phyloP scores from a whole-genome alignment of 805 yeast genomes.

The Isabelozyma gotoi region DNA sequence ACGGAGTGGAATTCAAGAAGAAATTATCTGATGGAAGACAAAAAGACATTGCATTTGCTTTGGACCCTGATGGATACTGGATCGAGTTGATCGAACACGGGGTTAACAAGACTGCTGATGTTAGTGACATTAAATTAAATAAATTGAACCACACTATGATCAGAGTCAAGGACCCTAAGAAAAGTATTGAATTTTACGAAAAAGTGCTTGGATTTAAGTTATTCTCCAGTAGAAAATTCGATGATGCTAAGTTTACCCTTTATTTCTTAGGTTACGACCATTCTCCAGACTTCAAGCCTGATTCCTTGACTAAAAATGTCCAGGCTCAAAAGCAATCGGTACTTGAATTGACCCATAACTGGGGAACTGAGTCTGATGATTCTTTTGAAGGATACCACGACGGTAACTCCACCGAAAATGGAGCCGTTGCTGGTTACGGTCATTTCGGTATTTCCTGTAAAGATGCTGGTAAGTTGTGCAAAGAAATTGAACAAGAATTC shows the following conservation, averaged over 20 bases:
- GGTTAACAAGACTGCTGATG: constrained; percentile 37
- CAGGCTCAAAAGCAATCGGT: constrained; percentile 61
- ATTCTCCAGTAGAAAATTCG: constrained; percentile 53
- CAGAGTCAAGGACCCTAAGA: constrained; percentile 80
- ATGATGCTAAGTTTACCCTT: constrained; percentile 75
- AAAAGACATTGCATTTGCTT: constrained; percentile 87
- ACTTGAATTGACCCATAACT: constrained; percentile 89
- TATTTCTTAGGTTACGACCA: constrained; percentile 81
- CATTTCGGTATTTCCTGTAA: constrained; percentile 76
- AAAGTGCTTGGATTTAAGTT: constrained; percentile 81
- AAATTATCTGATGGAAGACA: constrained; percentile 87
- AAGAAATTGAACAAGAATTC: constrained; percentile 46
- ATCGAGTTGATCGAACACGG: constrained; percentile 76
- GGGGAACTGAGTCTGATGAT: constrained; percentile 86
- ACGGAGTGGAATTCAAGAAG: constrained; percentile 78
- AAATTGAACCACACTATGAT: constrained; percentile 89
- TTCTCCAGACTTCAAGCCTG: constrained; percentile 42
- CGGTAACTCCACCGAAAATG: constrained; percentile 60
- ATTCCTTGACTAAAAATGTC: constrained; percentile 19
- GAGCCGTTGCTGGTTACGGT: constrained; percentile 78
- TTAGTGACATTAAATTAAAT: constrained; percentile 40
- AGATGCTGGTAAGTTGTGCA: constrained; percentile 58
- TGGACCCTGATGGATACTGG: constrained; percentile 98
- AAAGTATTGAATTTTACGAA: constrained; percentile 75
- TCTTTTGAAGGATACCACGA: constrained; percentile 73